phyloP scores from a whole-genome alignment of 305 asterid species.

The Lippia alba region DNA sequence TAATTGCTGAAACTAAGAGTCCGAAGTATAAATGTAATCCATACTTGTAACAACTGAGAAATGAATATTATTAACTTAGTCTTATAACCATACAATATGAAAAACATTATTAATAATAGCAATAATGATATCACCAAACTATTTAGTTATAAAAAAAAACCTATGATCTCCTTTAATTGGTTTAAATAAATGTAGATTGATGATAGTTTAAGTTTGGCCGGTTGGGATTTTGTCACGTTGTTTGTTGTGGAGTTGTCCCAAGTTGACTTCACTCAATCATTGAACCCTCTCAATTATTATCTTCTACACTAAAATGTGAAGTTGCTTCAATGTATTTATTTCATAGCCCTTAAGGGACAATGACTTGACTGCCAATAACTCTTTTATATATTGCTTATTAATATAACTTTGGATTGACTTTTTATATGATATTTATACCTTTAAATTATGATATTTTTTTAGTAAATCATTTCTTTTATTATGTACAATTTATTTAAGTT shows the following conservation, averaged over 20 bases:
- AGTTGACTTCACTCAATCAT: conserved; percentile 45
- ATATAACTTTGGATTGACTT: too few relatives aligned
- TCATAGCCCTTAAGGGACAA: conserved; percentile 17
- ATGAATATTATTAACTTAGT: too few relatives aligned
- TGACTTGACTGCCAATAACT: conserved; percentile 19
- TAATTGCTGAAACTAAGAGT: too few relatives aligned
- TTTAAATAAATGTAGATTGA: background rate
- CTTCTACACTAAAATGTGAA: background rate
- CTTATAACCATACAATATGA: background rate
- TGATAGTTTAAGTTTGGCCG: conserved; percentile 28
- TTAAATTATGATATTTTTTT: too few relatives aligned
- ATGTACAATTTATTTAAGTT: too few relatives aligned
- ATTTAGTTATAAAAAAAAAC: background rate
- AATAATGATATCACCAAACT: background rate
- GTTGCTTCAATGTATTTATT: conserved; percentile 26
- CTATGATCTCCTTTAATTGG: conserved; percentile 7
- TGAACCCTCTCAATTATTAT: conserved; percentile 28
- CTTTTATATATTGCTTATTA: background rate
- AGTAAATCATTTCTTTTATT: too few relatives aligned
- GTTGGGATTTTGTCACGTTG: conserved; percentile 34
- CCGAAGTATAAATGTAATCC: too few relatives aligned
- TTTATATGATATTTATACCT: too few relatives aligned
- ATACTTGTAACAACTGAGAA: too few relatives aligned
- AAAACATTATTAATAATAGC: background rate
- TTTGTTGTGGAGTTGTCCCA: conserved; percentile 35